These are phyloP conservation scores for Carex pumila DNA, from an alignment of 176 grass and related monocot genomes.

Conservation along the genomic window DNA sequence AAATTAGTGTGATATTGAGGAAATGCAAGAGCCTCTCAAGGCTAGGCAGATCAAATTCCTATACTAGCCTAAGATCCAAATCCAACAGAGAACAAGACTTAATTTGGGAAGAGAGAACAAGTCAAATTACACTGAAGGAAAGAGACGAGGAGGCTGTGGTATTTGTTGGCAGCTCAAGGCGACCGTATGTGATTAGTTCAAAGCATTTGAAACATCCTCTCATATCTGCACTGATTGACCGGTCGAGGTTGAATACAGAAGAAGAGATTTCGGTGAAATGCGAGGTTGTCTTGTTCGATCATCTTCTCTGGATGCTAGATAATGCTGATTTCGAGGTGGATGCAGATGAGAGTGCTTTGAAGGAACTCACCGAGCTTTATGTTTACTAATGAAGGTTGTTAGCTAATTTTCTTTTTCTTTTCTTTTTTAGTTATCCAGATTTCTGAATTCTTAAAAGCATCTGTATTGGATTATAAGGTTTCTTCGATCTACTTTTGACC, in stretches of 20 bases:
- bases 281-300: constrained; percentile 90
- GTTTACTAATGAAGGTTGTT: constrained; percentile 27
- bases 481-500: neutral
- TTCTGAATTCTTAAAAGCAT: neutral
- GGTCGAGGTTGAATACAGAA: neutral
- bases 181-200: constrained; percentile 60
- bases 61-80: constrained; percentile 68
- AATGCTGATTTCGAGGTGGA: constrained; percentile 30
- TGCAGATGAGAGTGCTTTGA: constrained; percentile 31
- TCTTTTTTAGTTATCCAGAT: neutral
- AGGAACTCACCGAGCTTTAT: constrained; percentile 78
- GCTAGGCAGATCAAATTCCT: constrained; percentile 33
- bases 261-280: constrained; percentile 46
- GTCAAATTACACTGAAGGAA: neutral
- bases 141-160: constrained; percentile 23
- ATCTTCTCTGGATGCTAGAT: constrained; percentile 91
- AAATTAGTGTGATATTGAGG: constrained; percentile 49
- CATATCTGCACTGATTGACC: constrained; percentile 52
- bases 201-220: constrained; percentile 75
- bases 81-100: constrained; percentile 29
- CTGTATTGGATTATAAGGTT: neutral
- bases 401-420: neutral
- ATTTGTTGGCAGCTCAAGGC: constrained; percentile 65
- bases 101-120: neutral
- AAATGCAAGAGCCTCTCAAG: constrained; percentile 71